phyloP scores from a whole-genome alignment of 495 filamentous ascomycete species.

The Penicillium arizonense region DNA sequence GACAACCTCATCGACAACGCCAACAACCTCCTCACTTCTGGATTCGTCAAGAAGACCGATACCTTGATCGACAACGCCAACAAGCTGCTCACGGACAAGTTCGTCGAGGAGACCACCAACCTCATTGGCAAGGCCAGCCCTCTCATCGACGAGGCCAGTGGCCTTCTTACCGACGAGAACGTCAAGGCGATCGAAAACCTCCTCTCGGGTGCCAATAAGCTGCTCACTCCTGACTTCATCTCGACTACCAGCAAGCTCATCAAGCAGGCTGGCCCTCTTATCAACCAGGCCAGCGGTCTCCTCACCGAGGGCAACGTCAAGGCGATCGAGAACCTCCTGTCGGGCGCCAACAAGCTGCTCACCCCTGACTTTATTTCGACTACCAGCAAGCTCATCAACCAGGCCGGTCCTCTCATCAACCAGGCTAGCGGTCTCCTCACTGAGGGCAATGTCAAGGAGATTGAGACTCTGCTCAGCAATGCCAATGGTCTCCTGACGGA shows the following conservation, averaged over 20 bases:
- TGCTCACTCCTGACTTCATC: slow-evolving; percentile 33
- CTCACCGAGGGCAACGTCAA: slow-evolving; percentile 6
- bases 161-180: slow-evolving; percentile 27
- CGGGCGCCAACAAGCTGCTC: slow-evolving; percentile 4
- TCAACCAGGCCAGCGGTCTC: slow-evolving; percentile 10
- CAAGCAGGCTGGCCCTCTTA: slow-evolving; percentile 16
- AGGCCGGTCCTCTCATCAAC: slow-evolving; percentile 34
- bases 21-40: slow-evolving; percentile 15
- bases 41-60: slow-evolving; percentile 24
- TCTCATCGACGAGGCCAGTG: slow-evolving; percentile 24
- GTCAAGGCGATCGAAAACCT: slow-evolving; percentile 34
- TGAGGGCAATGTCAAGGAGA: slow-evolving; percentile 27
- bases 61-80: slow-evolving; percentile 34
- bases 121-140: slow-evolving; percentile 24
- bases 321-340: background rate
- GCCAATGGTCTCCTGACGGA: slow-evolving; percentile 35
- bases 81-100: slow-evolving; percentile 4
- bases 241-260: slow-evolving; percentile 20
- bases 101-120: slow-evolving; percentile 11
- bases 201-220: slow-evolving; percentile 27
- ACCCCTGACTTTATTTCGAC: slow-evolving; percentile 22
- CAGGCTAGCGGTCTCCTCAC: slow-evolving; percentile 34
- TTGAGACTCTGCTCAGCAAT: slow-evolving; percentile 39
- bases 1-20: slow-evolving; percentile 19
- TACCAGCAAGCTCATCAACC: slow-evolving; percentile 29